Percentiles rank a stretch among this genome's conserved stretches.
phyloP scores from a whole-genome alignment of 345 rosid genomes.

The Brassica rapa region DNA sequence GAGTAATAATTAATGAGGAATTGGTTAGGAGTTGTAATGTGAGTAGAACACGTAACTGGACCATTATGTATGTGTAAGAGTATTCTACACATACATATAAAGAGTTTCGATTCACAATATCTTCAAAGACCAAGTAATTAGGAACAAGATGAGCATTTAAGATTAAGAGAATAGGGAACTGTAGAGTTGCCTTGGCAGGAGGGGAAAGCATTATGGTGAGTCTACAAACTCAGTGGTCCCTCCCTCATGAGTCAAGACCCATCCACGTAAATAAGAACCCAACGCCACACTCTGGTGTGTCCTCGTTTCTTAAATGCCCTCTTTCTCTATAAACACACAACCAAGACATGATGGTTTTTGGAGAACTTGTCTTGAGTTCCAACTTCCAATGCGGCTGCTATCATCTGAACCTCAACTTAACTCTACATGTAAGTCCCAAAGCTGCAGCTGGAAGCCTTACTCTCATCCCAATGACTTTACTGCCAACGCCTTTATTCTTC shows the following conservation, averaged over 20 bases:
- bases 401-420: conserved; percentile 33
- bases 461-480: conserved; percentile 48
- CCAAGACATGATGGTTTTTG: conserved; percentile 14
- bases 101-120: neutral
- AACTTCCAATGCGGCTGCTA: conserved; percentile 32
- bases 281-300: conserved; percentile 12
- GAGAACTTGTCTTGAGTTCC: conserved; percentile 19
- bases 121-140: neutral
- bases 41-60: conserved; percentile 11
- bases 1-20: neutral
- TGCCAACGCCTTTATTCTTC: conserved; percentile 48
- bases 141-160: conserved; percentile 13
- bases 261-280: conserved; percentile 18
- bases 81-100: neutral
- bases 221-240: conserved; percentile 23
- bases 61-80: neutral
- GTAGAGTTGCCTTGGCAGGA: conserved; percentile 33
- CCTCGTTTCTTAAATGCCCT: conserved; percentile 29
- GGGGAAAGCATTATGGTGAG: conserved; percentile 9
- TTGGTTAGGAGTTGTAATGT: neutral
- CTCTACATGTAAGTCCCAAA: conserved; percentile 32
- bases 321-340: conserved; percentile 32
- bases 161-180: conserved; percentile 2
- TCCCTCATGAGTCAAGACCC: conserved; percentile 7
- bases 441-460: conserved; percentile 41